Evolutionary conservation across 1,284 basidiomycete species (phyloP), one percentile per base, ranked within the genome.

Genomic region (Leccinum cinnamomeum): DNA sequence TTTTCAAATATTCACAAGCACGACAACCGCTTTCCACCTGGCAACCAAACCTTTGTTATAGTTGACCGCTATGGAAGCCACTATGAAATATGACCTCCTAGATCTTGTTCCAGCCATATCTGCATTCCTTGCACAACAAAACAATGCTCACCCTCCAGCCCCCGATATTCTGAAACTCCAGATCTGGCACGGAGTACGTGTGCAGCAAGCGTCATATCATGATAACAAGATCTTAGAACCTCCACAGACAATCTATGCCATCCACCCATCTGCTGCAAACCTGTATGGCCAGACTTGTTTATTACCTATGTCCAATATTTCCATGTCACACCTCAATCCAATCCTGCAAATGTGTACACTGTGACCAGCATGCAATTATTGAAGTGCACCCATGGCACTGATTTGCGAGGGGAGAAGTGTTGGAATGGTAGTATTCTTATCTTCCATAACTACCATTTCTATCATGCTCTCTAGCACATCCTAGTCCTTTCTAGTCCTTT

Each of bases 51-150:
- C 59, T 5, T 64, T 18, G 0, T 25, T 35, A 11, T 2, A 28
- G 39, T 16, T 66, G 1, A 48, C 53, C 10, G 7, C 61, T 4
- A 11, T 8, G 0, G 50, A 66, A 14, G 54, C 51, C 7, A 28
- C 65, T 5, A 3, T 4, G 16, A 8, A 11, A 16, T 66, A 65
- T 44, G 2, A 39, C 0, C 53, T 66, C 28, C 59, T 35, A 2
- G 46, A 64, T 30, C 65, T 66, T 10, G 23, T 5, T 6, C 20
- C n/a, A 2, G 57, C 57, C 14, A 23, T 65, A 7, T 58, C 16
- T 1, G 8, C 37, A 2, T 59, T 61, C 23, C 7, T 62, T 4
- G 1, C 41, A 7, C 54, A 51, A 16, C 2, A 3, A 18, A 48
- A 23, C 7, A 28, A 35, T 2, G 16, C 35, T 37, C 35, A 7